Evolutionary conservation across 1,284 basidiomycete genomes (phyloP), one percentile per base, ranked within the genome.

Genomic region (Cutaneotrichosporon sp.): DNA sequence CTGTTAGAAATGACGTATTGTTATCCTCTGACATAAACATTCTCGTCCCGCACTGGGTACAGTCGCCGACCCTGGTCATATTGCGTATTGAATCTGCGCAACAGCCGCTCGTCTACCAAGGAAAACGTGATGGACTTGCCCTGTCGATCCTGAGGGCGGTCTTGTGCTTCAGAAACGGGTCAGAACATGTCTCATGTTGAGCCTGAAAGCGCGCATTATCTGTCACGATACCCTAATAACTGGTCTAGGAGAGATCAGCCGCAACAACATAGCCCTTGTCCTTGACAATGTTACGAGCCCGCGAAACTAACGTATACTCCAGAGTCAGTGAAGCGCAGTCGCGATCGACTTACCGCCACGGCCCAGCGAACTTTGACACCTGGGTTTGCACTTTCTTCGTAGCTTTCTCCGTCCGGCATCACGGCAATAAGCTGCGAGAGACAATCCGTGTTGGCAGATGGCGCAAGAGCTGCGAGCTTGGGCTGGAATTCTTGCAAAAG

Each of bases 281-380:
- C 43, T 67, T 61, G 20, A 75, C 66, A 16, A 75, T 66, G 49
- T 73, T 73, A 37, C 73, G 62, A 2, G 63, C 63, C n/a, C 62
- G 66, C 6, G 70, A 72, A 6, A 75, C 49, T 10, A 75, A 55
- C 0, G 71, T 71, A 51, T 75, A 75, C 66, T 71, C 54, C 22
- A 2, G 1, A 52, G 52, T 14, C 9, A 10, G 6, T 7, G 8
- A 24, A 37, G 26, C 29, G 10, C 33, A 20, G 9, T 22, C n/a
- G n/a, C n/a, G n/a, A 3, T 16, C 2, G n/a, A 67, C 71, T 61
- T 54, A 74, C 70, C n/a, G 67, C 64, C 49, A 75, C 47, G 9
- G 72, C 70, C 71, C 72, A 75, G 53, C 62, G 57, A 2, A 71
- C 66, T 1, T 51, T 34, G 5, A 72, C 70, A 10, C 58, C 67